These are phyloP conservation scores for Gastrolobium bilobum DNA, from an alignment of 306 rosid genomes.

Conservation along the genomic window DNA sequence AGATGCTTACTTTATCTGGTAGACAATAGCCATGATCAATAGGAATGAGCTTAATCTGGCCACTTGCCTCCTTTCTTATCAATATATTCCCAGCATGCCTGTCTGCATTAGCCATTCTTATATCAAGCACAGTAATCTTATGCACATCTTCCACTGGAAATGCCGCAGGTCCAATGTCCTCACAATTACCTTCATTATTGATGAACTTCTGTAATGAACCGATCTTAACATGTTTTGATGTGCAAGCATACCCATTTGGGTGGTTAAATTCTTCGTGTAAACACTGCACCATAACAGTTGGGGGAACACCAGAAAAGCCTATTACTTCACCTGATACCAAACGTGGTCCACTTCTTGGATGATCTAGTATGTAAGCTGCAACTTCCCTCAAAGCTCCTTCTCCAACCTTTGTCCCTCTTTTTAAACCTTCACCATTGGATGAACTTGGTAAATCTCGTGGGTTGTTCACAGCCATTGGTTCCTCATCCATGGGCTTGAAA, in stretches of 20 bases:
- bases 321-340: conserved; percentile 49
- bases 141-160: conserved; percentile 82
- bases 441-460: conserved; percentile 84
- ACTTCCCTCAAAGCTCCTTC: conserved; percentile 67
- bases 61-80: conserved; percentile 57
- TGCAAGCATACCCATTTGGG: conserved; percentile 59
- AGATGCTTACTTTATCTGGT: conserved; percentile 71
- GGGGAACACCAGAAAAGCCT: conserved; percentile 68
- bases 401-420: conserved; percentile 65
- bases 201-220: conserved; percentile 81
- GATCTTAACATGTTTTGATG: conserved; percentile 64
- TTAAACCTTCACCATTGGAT: conserved; percentile 67
- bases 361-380: conserved; percentile 62
- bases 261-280: conserved; percentile 59
- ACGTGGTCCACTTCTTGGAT: conserved; percentile 59
- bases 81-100: conserved; percentile 88
- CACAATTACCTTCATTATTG: conserved; percentile 75
- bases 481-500: conserved; percentile 93
- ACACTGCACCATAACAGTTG: conserved; percentile 60
- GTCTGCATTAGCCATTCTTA: conserved; percentile 90
- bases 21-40: conserved; percentile 92
- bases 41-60: conserved; percentile 70
- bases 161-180: conserved; percentile 75
- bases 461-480: conserved; percentile 91
- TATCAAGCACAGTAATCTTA: conserved; percentile 78